phyloP scores from a whole-genome alignment of 2,329 filamentous ascomycete genomes.

The Alternaria consortialis region DNA sequence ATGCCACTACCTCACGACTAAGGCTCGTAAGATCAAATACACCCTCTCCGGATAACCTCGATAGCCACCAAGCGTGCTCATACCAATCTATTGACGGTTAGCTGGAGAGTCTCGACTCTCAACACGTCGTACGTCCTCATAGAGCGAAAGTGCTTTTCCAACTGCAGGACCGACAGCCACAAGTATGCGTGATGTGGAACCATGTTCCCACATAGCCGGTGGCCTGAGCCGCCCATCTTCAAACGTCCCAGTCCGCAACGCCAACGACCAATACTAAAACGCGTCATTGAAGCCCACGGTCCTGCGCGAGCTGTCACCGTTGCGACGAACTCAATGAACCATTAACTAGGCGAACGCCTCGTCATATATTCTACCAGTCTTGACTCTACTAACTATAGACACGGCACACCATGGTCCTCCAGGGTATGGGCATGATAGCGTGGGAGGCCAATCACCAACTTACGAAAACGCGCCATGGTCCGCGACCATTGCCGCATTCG shows the following conservation, averaged over 20 bases:
- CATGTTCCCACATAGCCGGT: neutral
- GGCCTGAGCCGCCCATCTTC: neutral
- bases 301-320: conserved; percentile 2
- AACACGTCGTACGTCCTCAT: neutral
- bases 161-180: neutral
- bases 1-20: neutral
- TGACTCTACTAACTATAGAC: conserved; percentile 11
- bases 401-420: conserved; percentile 4
- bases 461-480: conserved; percentile 3
- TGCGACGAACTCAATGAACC: neutral
- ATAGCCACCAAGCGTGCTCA: neutral
- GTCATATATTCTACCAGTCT: neutral
- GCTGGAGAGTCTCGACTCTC: neutral
- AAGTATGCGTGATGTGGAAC: neutral
- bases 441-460: conserved; percentile 12
- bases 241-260: neutral
- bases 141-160: neutral
- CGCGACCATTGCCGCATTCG: conserved; percentile 17
- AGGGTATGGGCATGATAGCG: conserved; percentile 7
- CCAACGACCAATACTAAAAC: neutral
- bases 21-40: neutral
- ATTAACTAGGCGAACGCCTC: neutral
- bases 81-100: neutral
- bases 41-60: neutral
- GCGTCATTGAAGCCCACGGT: neutral